Conservation (phyloP, 768 basidiomycete genomes). For the Collybia mongolica region DNA sequence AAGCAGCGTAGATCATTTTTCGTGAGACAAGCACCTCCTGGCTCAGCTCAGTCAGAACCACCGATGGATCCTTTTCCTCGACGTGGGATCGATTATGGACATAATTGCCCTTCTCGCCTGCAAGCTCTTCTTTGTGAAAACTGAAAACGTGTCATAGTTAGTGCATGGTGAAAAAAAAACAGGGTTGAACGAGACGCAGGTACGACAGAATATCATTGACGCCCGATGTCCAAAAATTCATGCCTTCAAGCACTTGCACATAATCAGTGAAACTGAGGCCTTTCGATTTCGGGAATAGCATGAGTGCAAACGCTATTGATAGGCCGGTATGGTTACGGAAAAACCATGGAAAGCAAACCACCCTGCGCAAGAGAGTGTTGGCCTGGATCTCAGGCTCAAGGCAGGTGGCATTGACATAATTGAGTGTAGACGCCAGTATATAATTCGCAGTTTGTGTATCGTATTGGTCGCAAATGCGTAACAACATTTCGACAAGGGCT, state of each 20-base stretch:
- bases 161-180: neutral
- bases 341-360: conserved; percentile 15
- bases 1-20: conserved; percentile 3
- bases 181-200: too few relatives aligned
- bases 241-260: conserved; percentile 18
- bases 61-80: conserved; percentile 3
- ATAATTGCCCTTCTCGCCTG: conserved; percentile 17
- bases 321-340: conserved; percentile 15
- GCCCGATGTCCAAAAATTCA: conserved; percentile 12
- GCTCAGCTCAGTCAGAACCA: conserved; percentile 10
- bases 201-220: conserved; percentile 21
- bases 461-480: conserved; percentile 12
- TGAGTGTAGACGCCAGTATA: conserved; percentile 13
- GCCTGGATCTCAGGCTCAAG: conserved; percentile 10
- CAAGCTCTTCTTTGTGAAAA: conserved; percentile 20
- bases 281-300: conserved; percentile 14
- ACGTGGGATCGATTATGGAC: conserved; percentile 12
- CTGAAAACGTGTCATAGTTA: neutral
- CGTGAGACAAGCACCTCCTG: conserved; percentile 10
- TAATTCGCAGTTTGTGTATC: conserved; percentile 13
- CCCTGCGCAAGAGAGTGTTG: neutral
- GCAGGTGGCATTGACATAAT: conserved; percentile 14
- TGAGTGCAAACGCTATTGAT: conserved; percentile 11
- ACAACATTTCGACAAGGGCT: conserved; percentile 7
- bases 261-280: conserved; percentile 12